Conservation (phyloP, 2,329 filamentous ascomycete genomes). For the Dendryphion nanum region DNA sequence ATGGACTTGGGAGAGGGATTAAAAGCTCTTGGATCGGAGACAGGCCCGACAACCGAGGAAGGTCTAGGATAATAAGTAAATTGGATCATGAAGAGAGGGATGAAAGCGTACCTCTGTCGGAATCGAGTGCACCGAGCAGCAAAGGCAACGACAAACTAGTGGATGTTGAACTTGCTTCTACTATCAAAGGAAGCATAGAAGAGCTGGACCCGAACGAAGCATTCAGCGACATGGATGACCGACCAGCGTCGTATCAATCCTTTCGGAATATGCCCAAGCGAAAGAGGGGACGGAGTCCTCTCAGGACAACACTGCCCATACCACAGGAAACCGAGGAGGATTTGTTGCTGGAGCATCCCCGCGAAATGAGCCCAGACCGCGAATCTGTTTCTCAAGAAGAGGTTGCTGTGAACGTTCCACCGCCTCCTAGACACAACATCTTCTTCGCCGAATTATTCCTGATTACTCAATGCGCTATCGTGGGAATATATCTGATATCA, state of each 20-base stretch:
- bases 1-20: constrained; percentile 50
- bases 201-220: constrained; percentile 36
- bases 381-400: constrained; percentile 58
- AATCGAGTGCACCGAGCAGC: constrained; percentile 44
- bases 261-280: constrained; percentile 49
- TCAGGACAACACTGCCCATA: constrained; percentile 39
- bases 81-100: constrained; percentile 39
- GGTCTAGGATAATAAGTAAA: constrained; percentile 33
- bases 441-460: constrained; percentile 92
- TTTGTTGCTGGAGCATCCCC: constrained; percentile 44
- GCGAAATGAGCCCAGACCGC: constrained; percentile 47
- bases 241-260: constrained; percentile 57
- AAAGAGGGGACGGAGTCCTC: constrained; percentile 42
- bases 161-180: constrained; percentile 78
- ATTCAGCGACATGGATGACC: constrained; percentile 47
- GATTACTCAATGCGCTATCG: constrained; percentile 77
- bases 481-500: constrained; percentile 85
- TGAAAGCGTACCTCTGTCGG: constrained; percentile 41
- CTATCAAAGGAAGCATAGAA: constrained; percentile 47
- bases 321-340: constrained; percentile 55
- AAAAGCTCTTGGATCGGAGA: constrained; percentile 58
- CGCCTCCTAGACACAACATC: constrained; percentile 65
- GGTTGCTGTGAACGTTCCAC: constrained; percentile 49
- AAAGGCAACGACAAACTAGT: constrained; percentile 71
- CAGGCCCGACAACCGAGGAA: constrained; percentile 42